Evolutionary conservation across 2,329 filamentous ascomycete genomes (phyloP), one percentile per base, ranked within the genome.

Genomic region (Xylariaceae sp.): DNA sequence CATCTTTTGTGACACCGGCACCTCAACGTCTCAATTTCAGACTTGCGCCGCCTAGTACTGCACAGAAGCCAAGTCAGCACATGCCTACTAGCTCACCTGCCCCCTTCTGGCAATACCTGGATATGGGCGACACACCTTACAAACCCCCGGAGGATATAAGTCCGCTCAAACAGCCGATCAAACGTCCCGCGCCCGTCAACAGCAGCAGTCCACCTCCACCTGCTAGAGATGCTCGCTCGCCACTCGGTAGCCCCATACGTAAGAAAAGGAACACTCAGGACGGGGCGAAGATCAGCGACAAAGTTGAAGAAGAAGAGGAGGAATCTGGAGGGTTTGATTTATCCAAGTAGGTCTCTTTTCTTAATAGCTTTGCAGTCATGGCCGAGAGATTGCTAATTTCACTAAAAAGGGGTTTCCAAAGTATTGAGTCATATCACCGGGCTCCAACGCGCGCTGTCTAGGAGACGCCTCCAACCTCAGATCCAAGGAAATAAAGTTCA

Each of bases 41-140:
- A 60, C 78, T 93, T 39, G 88, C 87, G 1, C 90, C 90, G 31
- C 89, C 89, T 0, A 91, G 87, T 63, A 93, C 89, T 6, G 84
- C 88, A 5, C 88, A 92, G 66, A 79, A 89, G 50, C 90, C 90
- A 10, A 92, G 88, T 65, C 88, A 91, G 64, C 89, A 90, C 68
- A 90, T 93, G 81, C 88, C 89, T 33, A 91, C 90, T 42, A 90
- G 87, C 61, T 91, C 88, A 31, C 90, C 90, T 0, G 90, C 90
- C 1, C 89, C 89, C 0, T 94, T 95, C 69, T 95, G 90, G 90
- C 91, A 89, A 68, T 94, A 89, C 69, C 85, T 88, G 39, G 88
- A 91, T 59, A 81, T 90, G 53, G 81, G 82, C 22, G 89, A 84
- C 69, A 92, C 88, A 2, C 89, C 89, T 1, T 74, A 88, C 48